These are phyloP conservation scores for Rachicladosporium sp. DNA, from an alignment of 2,329 filamentous ascomycete genomes.

Conservation along the genomic window DNA sequence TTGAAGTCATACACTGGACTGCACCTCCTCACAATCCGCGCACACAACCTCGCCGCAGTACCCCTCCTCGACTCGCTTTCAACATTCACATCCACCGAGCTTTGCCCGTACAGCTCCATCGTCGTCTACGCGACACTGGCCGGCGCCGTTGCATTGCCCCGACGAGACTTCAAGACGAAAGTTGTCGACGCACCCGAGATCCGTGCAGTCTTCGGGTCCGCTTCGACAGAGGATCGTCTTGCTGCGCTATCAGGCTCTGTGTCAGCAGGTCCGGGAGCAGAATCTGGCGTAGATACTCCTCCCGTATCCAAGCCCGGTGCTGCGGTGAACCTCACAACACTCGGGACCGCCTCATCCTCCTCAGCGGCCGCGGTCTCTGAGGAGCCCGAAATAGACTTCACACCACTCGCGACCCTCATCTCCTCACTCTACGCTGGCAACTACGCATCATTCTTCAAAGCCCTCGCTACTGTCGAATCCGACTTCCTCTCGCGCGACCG, in stretches of 20 bases:
- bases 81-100: slow-evolving; percentile 96
- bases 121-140: slow-evolving; percentile 94
- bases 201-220: slow-evolving; percentile 74
- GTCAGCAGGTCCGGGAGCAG: slow-evolving; percentile 66
- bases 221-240: slow-evolving; percentile 72
- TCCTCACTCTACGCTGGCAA: slow-evolving; percentile 85
- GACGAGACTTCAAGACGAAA: slow-evolving; percentile 97
- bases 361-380: slow-evolving; percentile 55
- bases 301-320: slow-evolving; percentile 22
- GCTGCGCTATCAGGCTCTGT: slow-evolving; percentile 67
- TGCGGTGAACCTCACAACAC: slow-evolving; percentile 74
- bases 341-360: slow-evolving; percentile 47
- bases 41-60: slow-evolving; percentile 79
- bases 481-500: slow-evolving; percentile 88
- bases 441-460: slow-evolving; percentile 88
- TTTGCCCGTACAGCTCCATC: slow-evolving; percentile 90
- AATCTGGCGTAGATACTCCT: slow-evolving; percentile 49
- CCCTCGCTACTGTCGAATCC: slow-evolving; percentile 81
- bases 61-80: slow-evolving; percentile 92
- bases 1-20: slow-evolving; percentile 97
- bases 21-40: slow-evolving; percentile 81
- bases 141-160: slow-evolving; percentile 85
- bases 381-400: slow-evolving; percentile 79
- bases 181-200: slow-evolving; percentile 98
- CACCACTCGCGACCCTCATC: slow-evolving; percentile 73